Percentiles rank a stretch among this genome's conserved stretches.
phyloP scores from a whole-genome alignment of 1,284 basidiomycete genomes.

The Hortiboletus rubellus region DNA sequence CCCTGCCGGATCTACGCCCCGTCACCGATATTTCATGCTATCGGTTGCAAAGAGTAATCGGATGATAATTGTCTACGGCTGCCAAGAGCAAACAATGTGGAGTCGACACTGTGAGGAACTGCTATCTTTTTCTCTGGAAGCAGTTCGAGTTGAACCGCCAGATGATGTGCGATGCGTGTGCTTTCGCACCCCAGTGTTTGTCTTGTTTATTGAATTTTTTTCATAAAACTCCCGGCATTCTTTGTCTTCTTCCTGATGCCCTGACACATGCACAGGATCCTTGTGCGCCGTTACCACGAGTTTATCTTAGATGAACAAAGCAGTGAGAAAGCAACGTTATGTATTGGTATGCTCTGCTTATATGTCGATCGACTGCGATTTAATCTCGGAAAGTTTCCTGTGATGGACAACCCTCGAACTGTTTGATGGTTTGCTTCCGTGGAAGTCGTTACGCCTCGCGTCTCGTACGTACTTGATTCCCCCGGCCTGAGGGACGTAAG shows the following conservation, averaged over 20 bases:
- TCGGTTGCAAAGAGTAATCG: constrained; percentile 15
- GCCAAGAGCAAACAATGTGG: constrained; percentile 14
- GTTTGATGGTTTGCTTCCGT: constrained; percentile 14
- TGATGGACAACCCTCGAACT: constrained; percentile 13
- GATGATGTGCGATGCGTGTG: constrained; percentile 18
- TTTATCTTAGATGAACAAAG: constrained; percentile 31
- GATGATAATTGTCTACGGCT: constrained; percentile 8
- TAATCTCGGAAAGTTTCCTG: constrained; percentile 26
- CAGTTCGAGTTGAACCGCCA: constrained; percentile 21
- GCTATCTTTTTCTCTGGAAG: constrained; percentile 21
- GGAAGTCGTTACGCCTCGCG: constrained; percentile 2
- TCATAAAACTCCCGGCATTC: background rate
- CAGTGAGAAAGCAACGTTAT: constrained; percentile 22
- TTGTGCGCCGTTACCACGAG: constrained; percentile 31
- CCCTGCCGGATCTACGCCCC: constrained; percentile 16
- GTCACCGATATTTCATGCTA: constrained; percentile 11
- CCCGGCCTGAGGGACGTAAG: constrained; percentile 1
- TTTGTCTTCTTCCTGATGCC: constrained; percentile 14
- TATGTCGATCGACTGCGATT: constrained; percentile 31
- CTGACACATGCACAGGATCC: constrained; percentile 31
- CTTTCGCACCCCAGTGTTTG: constrained; percentile 20
- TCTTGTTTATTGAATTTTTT: background rate
- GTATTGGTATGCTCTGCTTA: constrained; percentile 10
- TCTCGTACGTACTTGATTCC: constrained; percentile 18
- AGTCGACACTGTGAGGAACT: constrained; percentile 28